Conservation (phyloP, 2,329 filamentous ascomycete genomes). For the Fusarium nisikadoi region DNA sequence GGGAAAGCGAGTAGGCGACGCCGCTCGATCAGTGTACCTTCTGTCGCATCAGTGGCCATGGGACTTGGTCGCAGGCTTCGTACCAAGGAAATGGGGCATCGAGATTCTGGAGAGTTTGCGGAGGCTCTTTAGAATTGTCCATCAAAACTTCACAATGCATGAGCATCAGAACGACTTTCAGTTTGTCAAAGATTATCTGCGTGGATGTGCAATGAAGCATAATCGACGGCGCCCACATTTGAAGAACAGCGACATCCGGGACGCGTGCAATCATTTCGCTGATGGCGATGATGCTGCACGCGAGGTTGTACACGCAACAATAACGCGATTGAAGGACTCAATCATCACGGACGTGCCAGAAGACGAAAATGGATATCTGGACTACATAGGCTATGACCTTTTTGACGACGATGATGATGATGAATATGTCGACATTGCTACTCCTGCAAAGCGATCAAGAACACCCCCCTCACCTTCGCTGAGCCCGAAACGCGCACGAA, state of each 20-base stretch:
- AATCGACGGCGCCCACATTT: not conserved
- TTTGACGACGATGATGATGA: not conserved
- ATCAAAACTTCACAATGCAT: not conserved
- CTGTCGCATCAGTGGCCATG: constrained; percentile 5
- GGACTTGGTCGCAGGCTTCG: not conserved
- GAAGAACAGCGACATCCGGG: not conserved
- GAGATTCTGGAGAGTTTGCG: not conserved
- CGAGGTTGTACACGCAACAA: fast-evolving
- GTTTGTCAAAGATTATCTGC: not conserved
- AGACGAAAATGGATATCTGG: not conserved
- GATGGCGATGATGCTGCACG: not conserved
- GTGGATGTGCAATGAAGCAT: not conserved
- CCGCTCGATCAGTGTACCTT: not conserved
- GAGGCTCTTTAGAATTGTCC: not conserved
- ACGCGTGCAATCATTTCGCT: not conserved
- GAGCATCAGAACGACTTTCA: not conserved
- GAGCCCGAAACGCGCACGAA: not conserved
- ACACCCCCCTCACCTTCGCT: not conserved
- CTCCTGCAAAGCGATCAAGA: not conserved
- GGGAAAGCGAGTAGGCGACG: not conserved
- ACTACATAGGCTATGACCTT: not conserved
- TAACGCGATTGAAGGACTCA: not conserved
- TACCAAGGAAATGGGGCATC: not conserved
- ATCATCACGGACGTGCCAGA: fast-evolving
- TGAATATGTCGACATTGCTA: not conserved